These are phyloP conservation scores for Fusarium sp. DNA, from an alignment of 2,329 filamentous ascomycete species.

Conservation along the genomic window DNA sequence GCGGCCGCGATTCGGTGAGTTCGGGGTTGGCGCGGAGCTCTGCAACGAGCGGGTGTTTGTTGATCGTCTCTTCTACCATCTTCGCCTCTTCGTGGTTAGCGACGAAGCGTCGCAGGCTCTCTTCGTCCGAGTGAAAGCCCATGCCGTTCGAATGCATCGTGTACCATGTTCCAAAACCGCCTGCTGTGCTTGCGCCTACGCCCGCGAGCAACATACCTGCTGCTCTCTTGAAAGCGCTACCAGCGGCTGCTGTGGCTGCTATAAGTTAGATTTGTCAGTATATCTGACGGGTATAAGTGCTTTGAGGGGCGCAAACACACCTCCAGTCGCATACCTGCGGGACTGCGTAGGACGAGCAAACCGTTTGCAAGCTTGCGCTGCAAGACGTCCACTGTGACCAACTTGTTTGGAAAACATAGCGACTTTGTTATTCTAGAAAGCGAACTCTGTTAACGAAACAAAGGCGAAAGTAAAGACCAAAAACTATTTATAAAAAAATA, in stretches of 20 bases:
- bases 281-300: slow-evolving; percentile 7
- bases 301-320: slow-evolving; percentile 28
- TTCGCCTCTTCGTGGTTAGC: slow-evolving; percentile 62
- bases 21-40: slow-evolving; percentile 72
- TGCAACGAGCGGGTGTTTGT: slow-evolving; percentile 77
- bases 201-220: slow-evolving; percentile 44
- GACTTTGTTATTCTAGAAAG: background rate
- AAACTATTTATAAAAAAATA: background rate
- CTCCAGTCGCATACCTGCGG: slow-evolving; percentile 43
- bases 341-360: slow-evolving; percentile 26
- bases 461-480: background rate
- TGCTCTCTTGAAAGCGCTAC: slow-evolving; percentile 37
- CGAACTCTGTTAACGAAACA: background rate
- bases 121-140: slow-evolving; percentile 67
- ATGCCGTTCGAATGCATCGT: slow-evolving; percentile 48
- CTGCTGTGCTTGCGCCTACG: slow-evolving; percentile 44
- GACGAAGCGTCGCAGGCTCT: slow-evolving; percentile 74
- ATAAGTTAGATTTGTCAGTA: slow-evolving; percentile 18
- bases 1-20: slow-evolving; percentile 81
- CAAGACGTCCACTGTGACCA: slow-evolving; percentile 38
- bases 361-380: slow-evolving; percentile 38
- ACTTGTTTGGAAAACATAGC: slow-evolving; percentile 40
- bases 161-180: slow-evolving; percentile 51
- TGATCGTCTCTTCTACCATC: slow-evolving; percentile 78
- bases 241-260: slow-evolving; percentile 27